Evolutionary conservation across 2,329 filamentous ascomycete genomes (phyloP).

Genomic region (Pseudogymnoascus sp.): DNA sequence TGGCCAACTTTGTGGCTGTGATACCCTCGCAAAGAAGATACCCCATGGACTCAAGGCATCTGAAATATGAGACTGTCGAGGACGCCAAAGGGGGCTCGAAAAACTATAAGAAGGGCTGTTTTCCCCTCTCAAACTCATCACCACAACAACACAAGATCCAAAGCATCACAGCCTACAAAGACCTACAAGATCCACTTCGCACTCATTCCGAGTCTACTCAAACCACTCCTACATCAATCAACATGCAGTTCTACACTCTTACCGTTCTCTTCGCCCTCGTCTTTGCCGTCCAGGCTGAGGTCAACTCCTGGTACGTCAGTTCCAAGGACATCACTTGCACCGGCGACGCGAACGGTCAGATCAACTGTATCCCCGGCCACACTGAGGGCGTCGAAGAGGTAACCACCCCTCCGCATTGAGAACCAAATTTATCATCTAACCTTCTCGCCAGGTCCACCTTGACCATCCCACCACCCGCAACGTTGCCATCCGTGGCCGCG

Average conservation of each 20-base stretch:
- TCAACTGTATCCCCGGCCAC: slow-evolving; percentile 9
- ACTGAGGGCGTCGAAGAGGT: slow-evolving; percentile 9
- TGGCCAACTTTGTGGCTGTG: neutral
- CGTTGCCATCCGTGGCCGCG: slow-evolving; percentile 9
- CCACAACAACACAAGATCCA: neutral
- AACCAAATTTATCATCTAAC: neutral
- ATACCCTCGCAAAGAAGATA: neutral
- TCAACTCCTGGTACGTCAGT: slow-evolving; percentile 11
- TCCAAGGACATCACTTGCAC: slow-evolving; percentile 10
- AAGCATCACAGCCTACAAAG: neutral
- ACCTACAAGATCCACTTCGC: neutral
- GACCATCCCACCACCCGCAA: slow-evolving; percentile 5
- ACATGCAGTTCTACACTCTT: neutral
- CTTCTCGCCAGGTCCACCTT: neutral
- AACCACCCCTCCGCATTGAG: neutral
- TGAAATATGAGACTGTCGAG: neutral
- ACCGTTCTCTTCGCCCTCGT: neutral
- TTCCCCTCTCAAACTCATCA: neutral
- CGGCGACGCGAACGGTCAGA: slow-evolving; percentile 9
- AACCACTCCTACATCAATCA: neutral
- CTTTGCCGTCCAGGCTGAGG: neutral
- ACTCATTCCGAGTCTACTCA: neutral
- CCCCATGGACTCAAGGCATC: neutral
- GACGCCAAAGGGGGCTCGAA: neutral
- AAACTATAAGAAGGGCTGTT: neutral